Base-by-base conservation (phyloP, 139 green algal species). In the Micractinium sp. region DNA sequence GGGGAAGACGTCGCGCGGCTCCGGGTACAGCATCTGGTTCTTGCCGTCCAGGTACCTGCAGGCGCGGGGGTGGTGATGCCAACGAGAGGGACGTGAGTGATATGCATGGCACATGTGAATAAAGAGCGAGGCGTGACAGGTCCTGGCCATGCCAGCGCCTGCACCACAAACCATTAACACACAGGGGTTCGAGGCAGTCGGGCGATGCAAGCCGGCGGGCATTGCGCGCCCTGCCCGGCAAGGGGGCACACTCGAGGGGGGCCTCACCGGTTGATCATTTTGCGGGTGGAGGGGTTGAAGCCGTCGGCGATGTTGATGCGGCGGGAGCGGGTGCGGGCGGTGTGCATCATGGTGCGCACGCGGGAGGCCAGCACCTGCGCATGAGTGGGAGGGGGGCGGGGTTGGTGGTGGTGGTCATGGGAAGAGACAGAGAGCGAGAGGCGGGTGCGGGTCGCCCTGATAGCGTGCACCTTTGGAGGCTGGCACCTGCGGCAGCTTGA, bases 1-100 rank as follows among this genome's bases (percentile, higher is more conserved):
- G 38, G 97, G 97, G 95, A 99, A 99, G 16, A 98, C 94, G 85
- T 98, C 97, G 25, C 92, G 85, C 0, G 97, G 95, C 93, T 98
- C 96, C 12, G 97, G 96, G 92, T 99, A 99, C 84, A 97, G 86
- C 81, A 98, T 91, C 93, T 97, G 92, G n/a, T 93, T 94, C 94
- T 99, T 99, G 82, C 97, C 98, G 82, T 97, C 94, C 86, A 98
- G 90, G 91, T 99, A 98, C 90, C 95, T 91, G 85, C n/a, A n/a
- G n/a, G 38, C 12, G 67, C 5, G 61, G 41, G 56, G 41, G 74
- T 39, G 9, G 0, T 61, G 60, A 0, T 76, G 75, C 0, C 12
- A 15, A 19, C 16, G 80, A 23, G 53, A 85, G 39, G 19, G 66
- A 35, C 53, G 73, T n/a, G n/a, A n/a, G n/a, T n/a, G n/a, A n/a